A percentile compares a stretch with the other conserved stretches of the same genome.
Conservation (phyloP, 2,329 filamentous ascomycete species). For the Diaporthe destruens region DNA sequence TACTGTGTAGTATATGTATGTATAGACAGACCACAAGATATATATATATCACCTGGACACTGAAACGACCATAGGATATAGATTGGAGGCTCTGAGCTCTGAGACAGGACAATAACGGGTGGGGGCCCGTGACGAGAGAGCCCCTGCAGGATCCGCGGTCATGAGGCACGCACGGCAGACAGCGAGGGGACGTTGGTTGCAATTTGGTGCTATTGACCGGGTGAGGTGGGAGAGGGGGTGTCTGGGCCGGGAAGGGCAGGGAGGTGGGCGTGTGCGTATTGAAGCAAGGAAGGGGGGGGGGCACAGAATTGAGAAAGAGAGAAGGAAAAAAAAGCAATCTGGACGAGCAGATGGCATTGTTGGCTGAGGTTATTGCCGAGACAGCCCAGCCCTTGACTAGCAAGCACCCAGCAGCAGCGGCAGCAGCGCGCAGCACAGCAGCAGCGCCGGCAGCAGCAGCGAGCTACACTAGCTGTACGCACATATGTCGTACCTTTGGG, state of each 20-base stretch:
- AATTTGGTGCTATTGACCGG: background rate
- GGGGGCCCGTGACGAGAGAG: background rate
- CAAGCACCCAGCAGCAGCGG: background rate
- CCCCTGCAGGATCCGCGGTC: slow-evolving; percentile 19
- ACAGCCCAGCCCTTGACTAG: slow-evolving; percentile 11
- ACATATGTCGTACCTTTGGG: slow-evolving; percentile 19
- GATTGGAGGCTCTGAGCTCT: background rate
- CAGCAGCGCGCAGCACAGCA: too few relatives aligned
- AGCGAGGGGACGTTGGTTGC: too few relatives aligned
- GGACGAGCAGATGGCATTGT: background rate
- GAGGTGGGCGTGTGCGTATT: slow-evolving; percentile 9
- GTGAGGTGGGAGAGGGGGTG: slow-evolving; percentile 11
- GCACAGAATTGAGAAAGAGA: background rate
- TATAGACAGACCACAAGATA: background rate
- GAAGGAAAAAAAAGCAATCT: background rate
- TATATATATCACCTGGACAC: background rate
- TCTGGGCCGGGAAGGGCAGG: background rate
- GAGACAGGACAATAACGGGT: background rate
- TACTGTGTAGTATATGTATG: too few relatives aligned
- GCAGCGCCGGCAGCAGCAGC: too few relatives aligned
- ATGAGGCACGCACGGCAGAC: slow-evolving; percentile 1
- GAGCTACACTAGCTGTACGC: background rate
- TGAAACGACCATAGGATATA: too few relatives aligned
- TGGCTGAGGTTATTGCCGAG: slow-evolving; percentile 30
- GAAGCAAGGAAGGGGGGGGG: slow-evolving; percentile 24